A percentile compares a stretch with the other conserved stretches of the same genome.
Conservation (phyloP, 2,329 filamentous ascomycete species). For the Sporothrix pseudoabietina region DNA sequence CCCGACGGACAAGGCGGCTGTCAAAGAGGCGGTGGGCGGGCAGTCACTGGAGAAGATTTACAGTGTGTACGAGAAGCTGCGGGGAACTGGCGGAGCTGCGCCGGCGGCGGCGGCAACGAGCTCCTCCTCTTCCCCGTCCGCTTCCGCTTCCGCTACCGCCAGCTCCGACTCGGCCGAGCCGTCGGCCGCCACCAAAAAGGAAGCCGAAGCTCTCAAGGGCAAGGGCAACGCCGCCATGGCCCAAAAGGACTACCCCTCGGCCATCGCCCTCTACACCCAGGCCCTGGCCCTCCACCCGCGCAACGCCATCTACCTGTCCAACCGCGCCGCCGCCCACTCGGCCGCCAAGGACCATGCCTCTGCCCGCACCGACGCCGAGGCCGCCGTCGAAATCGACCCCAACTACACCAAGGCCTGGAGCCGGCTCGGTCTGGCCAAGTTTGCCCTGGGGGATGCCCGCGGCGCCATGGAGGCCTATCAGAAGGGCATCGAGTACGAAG, state of each 20-base stretch:
- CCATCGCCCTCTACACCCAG: constrained; percentile 85
- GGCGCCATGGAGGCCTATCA: constrained; percentile 94
- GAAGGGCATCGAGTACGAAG: constrained; percentile 90
- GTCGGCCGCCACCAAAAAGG: constrained; percentile 60
- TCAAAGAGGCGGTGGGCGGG: constrained; percentile 75
- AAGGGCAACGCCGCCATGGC: constrained; percentile 95
- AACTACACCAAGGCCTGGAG: constrained; percentile 98
- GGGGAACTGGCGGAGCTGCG: constrained; percentile 44
- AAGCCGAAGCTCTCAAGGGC: constrained; percentile 86
- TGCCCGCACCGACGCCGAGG: constrained; percentile 84
- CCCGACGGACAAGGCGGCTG: constrained; percentile 70
- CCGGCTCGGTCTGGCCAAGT: constrained; percentile 84
- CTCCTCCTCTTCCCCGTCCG: constrained; percentile 46
- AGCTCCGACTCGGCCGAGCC: constrained; percentile 39
- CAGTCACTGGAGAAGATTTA: constrained; percentile 92
- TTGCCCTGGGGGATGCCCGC: constrained; percentile 85
- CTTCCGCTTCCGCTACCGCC: constrained; percentile 45
- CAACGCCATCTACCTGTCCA: constrained; percentile 96
- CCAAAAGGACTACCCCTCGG: constrained; percentile 80
- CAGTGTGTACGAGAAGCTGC: constrained; percentile 92
- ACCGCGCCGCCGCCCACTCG: constrained; percentile 91
- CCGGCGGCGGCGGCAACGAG: constrained; percentile 38
- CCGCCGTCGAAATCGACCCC: constrained; percentile 84
- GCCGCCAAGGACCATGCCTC: constrained; percentile 81
- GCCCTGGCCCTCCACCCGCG: constrained; percentile 77